A percentile compares a stretch with the other conserved stretches of the same genome.
Evolutionary conservation across 2,329 filamentous ascomycete genomes (phyloP).

Genomic region (Cadophora sp.): DNA sequence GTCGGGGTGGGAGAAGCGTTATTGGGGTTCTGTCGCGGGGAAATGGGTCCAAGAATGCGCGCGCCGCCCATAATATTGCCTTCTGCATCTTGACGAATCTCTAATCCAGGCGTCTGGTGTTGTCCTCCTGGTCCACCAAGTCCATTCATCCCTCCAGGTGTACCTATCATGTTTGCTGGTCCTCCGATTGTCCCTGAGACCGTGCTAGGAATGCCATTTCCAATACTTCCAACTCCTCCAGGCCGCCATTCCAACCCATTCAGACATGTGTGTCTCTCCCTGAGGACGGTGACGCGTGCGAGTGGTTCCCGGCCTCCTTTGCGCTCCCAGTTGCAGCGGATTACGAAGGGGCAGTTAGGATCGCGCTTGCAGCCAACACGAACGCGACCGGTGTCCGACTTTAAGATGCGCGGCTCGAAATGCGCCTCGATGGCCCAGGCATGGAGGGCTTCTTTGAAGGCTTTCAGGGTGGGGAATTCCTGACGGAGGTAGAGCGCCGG

Average conservation of each 20-base stretch:
- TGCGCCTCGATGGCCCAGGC: slow-evolving; percentile 46
- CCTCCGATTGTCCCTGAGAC: slow-evolving; percentile 3
- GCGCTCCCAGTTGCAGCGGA: slow-evolving; percentile 46
- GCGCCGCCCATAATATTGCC: slow-evolving; percentile 44
- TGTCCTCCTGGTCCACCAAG: slow-evolving; percentile 19
- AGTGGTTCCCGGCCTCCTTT: slow-evolving; percentile 42
- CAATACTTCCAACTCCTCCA: slow-evolving; percentile 16
- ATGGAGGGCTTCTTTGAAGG: slow-evolving; percentile 46
- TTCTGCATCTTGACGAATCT: slow-evolving; percentile 42
- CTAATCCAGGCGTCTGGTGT: slow-evolving; percentile 29
- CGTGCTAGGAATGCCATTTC: slow-evolving; percentile 19
- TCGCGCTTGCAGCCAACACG: slow-evolving; percentile 46
- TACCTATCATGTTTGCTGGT: slow-evolving; percentile 21
- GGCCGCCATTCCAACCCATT: slow-evolving; percentile 39
- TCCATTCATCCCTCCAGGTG: slow-evolving; percentile 20
- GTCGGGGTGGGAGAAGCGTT: slow-evolving; percentile 13
- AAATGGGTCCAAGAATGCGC: slow-evolving; percentile 39
- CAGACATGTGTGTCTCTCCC: slow-evolving; percentile 44
- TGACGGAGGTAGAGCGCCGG: slow-evolving; percentile 44
- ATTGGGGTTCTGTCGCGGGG: slow-evolving; percentile 15
- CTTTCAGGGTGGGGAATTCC: slow-evolving; percentile 45
- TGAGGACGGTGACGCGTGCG: slow-evolving; percentile 43
- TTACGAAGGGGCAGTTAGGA: slow-evolving; percentile 44
- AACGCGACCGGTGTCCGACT: slow-evolving; percentile 45
- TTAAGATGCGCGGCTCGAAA: slow-evolving; percentile 46